A percentile compares a stretch with the other conserved stretches of the same genome.
Conservation (phyloP, 2,329 filamentous ascomycete genomes). For the Emergomyces orientalis region DNA sequence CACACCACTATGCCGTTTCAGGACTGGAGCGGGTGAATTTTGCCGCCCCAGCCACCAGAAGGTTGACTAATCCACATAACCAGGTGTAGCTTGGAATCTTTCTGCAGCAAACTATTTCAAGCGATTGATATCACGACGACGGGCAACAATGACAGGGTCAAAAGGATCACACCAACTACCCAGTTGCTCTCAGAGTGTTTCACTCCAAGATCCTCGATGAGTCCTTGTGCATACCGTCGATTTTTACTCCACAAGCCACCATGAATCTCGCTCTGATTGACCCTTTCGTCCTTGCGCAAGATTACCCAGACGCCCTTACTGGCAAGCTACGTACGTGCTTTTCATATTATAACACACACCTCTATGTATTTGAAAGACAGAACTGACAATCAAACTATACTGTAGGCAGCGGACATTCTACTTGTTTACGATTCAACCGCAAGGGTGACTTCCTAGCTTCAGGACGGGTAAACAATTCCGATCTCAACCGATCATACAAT, state of each 20-base stretch:
- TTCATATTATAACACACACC: not conserved
- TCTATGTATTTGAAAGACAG: slow-evolving; percentile 35
- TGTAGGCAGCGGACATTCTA: slow-evolving; percentile 52
- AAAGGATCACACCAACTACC: not conserved
- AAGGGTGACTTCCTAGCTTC: slow-evolving; percentile 91
- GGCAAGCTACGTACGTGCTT: slow-evolving; percentile 66
- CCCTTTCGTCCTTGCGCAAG: slow-evolving; percentile 62
- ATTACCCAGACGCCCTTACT: slow-evolving; percentile 84
- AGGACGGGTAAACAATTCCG: slow-evolving; percentile 55
- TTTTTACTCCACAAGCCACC: slow-evolving; percentile 13
- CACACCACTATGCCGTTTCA: not conserved
- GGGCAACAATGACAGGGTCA: not conserved
- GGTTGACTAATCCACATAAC: not conserved
- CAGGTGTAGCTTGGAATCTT: no score
- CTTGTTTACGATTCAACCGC: slow-evolving; percentile 76
- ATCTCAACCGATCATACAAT: not conserved
- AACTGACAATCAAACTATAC: slow-evolving; percentile 12
- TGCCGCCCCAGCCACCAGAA: not conserved
- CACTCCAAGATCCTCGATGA: slow-evolving; percentile 1
- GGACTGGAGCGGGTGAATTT: not conserved
- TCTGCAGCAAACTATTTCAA: not conserved
- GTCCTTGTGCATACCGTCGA: not conserved
- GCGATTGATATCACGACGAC: not conserved
- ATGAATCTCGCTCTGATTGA: slow-evolving; percentile 68
- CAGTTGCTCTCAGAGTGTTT: not conserved